These are phyloP conservation scores for Setaria viridis DNA, from an alignment of 202 grass and related monocot genomes.

Conservation along the genomic window DNA sequence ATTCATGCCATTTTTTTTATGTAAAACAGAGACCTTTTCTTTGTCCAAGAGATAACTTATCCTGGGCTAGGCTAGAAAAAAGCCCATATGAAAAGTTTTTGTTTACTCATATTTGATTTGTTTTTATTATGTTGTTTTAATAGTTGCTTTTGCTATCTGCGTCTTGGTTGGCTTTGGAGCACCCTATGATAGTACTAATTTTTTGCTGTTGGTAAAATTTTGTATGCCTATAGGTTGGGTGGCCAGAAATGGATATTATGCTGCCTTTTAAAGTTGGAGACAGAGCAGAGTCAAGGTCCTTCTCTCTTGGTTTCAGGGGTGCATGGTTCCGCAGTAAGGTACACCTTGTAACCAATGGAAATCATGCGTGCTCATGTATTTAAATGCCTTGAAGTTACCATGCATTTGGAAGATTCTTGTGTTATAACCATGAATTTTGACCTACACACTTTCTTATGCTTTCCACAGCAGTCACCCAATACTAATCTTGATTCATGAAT, in stretches of 20 bases:
- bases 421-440: background rate
- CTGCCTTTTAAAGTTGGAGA: conserved; percentile 58
- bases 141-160: too few relatives aligned
- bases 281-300: conserved; percentile 40
- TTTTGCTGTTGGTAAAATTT: background rate
- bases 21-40: too few relatives aligned
- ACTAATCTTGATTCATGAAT: background rate
- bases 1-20: too few relatives aligned
- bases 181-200: too few relatives aligned
- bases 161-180: too few relatives aligned
- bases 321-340: conserved; percentile 65
- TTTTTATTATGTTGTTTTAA: too few relatives aligned
- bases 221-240: conserved; percentile 36
- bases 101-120: too few relatives aligned
- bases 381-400: conserved; percentile 16
- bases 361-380: background rate
- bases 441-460: background rate
- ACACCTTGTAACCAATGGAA: background rate
- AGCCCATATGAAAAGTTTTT: too few relatives aligned
- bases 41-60: too few relatives aligned
- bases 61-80: too few relatives aligned
- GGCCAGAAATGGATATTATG: conserved; percentile 40
- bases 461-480: background rate
- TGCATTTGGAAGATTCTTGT: background rate
- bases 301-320: conserved; percentile 44